Conservation (phyloP, 2,329 filamentous ascomycete species). For the Cercospora canescens region DNA sequence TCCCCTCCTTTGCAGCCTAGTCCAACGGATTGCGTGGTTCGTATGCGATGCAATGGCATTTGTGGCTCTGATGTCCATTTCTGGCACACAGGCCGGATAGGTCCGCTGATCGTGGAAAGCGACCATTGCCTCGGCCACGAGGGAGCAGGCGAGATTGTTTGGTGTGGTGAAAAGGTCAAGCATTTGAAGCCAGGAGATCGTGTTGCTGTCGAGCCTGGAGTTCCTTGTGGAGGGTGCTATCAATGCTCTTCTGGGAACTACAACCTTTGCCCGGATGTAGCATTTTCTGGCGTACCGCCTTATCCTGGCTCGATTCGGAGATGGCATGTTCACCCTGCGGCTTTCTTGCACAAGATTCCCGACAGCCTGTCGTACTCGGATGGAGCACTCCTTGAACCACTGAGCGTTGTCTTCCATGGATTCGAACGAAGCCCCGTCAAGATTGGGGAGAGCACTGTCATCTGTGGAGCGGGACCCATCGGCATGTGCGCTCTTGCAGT, state of each 20-base stretch:
- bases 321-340: constrained; percentile 77
- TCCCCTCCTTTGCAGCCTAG: constrained; percentile 29
- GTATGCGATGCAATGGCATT: constrained; percentile 33
- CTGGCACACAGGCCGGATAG: constrained; percentile 56
- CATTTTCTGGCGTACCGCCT: constrained; percentile 87
- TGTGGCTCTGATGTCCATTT: constrained; percentile 34
- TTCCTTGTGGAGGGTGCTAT: constrained; percentile 59
- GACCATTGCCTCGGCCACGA: constrained; percentile 70
- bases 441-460: constrained; percentile 43
- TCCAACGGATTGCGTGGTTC: constrained; percentile 31
- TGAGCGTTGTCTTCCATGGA: constrained; percentile 51
- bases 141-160: constrained; percentile 64
- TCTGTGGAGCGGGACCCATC: constrained; percentile 66
- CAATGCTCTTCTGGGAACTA: constrained; percentile 79
- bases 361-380: constrained; percentile 74
- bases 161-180: constrained; percentile 59
- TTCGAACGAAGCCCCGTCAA: constrained; percentile 38
- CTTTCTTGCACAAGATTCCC: constrained; percentile 90
- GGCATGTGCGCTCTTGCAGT: constrained; percentile 60
- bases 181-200: constrained; percentile 62
- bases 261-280: constrained; percentile 85
- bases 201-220: constrained; percentile 67
- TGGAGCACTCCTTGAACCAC: constrained; percentile 78
- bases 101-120: constrained; percentile 60
- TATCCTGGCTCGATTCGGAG: constrained; percentile 79